These are phyloP conservation scores for Rhodotorula sp. DNA, from an alignment of 1,284 basidiomycete species.

Conservation along the genomic window DNA sequence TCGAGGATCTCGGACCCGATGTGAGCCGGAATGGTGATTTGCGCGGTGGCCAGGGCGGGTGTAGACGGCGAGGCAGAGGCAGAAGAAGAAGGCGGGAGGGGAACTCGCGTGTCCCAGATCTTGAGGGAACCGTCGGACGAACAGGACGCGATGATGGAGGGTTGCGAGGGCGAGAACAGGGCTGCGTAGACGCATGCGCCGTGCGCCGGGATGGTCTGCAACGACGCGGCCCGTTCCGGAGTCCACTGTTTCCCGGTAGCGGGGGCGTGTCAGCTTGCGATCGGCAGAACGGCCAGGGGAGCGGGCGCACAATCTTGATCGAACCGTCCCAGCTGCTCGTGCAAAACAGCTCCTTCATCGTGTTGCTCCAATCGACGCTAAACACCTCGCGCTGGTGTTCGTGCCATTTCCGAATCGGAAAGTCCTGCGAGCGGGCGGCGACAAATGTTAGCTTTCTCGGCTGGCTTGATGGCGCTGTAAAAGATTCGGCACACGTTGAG, in stretches of 20 bases:
- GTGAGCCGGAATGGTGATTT: slow-evolving; percentile 41
- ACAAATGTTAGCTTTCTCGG: not conserved
- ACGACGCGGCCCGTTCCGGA: slow-evolving; percentile 70
- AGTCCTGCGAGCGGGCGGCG: slow-evolving; percentile 58
- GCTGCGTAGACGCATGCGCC: slow-evolving; percentile 82
- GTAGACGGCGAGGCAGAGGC: not conserved
- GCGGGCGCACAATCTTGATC: slow-evolving; percentile 72
- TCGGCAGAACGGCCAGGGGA: no score
- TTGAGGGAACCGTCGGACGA: slow-evolving; percentile 80
- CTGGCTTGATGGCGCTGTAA: not conserved
- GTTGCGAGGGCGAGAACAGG: slow-evolving; percentile 85
- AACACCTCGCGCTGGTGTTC: slow-evolving; percentile 91
- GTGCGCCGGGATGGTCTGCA: slow-evolving; percentile 78
- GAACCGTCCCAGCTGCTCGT: slow-evolving; percentile 91
- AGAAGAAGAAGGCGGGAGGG: slow-evolving; percentile 40
- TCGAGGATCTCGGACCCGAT: slow-evolving; percentile 55
- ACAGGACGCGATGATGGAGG: slow-evolving; percentile 73
- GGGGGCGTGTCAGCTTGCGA: no score
- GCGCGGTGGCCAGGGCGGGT: slow-evolving; percentile 31
- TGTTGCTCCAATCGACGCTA: slow-evolving; percentile 95
- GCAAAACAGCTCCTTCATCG: slow-evolving; percentile 84
- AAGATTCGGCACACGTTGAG: slow-evolving; percentile 63
- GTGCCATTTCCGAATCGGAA: slow-evolving; percentile 86
- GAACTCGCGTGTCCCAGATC: slow-evolving; percentile 71
- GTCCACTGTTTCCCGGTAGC: no score